A percentile compares a stretch with the other conserved stretches of the same genome.
These are phyloP conservation scores for Wallacemonas collosoma DNA, from an alignment of 208 protist species.

Conservation along the genomic window DNA sequence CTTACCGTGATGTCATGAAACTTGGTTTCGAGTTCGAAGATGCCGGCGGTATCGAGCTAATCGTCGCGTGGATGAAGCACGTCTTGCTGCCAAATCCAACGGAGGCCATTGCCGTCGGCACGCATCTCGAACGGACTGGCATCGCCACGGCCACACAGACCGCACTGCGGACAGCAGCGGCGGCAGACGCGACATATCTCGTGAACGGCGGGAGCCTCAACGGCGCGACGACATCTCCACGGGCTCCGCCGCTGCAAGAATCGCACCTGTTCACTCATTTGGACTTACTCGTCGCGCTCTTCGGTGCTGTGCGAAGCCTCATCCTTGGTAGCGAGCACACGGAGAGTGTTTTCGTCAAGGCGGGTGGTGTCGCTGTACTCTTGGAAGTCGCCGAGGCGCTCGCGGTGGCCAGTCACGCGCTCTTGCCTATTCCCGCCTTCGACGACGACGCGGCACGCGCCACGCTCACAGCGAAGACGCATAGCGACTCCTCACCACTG, in stretches of 20 bases:
- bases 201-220: too few species aligned
- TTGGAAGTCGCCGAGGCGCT: slow-evolving; percentile 25
- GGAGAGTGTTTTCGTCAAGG: slow-evolving; percentile 46
- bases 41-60: slow-evolving; percentile 19
- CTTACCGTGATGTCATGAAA: slow-evolving; percentile 8
- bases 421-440: neutral
- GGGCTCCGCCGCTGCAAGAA: slow-evolving; percentile 22
- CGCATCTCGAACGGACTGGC: neutral
- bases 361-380: slow-evolving; percentile 33
- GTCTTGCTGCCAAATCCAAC: slow-evolving; percentile 7
- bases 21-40: slow-evolving; percentile 18
- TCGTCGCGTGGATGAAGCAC: slow-evolving; percentile 28
- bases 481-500: neutral
- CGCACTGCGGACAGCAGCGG: neutral
- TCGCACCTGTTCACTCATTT: slow-evolving; percentile 11
- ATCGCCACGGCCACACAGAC: slow-evolving; percentile 4
- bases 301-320: slow-evolving; percentile 32
- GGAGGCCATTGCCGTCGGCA: slow-evolving; percentile 3
- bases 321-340: slow-evolving; percentile 34
- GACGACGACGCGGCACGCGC: neutral
- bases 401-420: slow-evolving; percentile 21
- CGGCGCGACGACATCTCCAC: neutral
- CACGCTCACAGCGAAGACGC: neutral
- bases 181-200: too few species aligned
- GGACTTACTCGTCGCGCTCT: slow-evolving; percentile 31